Percentiles rank a stretch among this genome's conserved stretches.
Conservation (phyloP, 306 rosid genomes). For the Corylus americana region DNA sequence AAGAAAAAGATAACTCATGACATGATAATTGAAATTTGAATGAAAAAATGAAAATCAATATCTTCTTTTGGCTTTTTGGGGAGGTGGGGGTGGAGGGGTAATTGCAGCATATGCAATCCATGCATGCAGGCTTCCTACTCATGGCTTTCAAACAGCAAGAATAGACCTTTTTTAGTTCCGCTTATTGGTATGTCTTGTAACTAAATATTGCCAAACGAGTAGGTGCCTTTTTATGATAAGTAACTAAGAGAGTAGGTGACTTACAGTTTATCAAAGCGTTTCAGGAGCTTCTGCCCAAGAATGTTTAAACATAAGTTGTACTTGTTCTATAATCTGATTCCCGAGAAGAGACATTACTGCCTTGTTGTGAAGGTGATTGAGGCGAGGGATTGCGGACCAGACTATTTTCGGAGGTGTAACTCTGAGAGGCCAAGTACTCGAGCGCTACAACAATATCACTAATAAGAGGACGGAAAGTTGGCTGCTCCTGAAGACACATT, state of each 20-base stretch:
- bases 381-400: conserved; percentile 20
- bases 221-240: conserved; percentile 15
- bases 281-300: conserved; percentile 28
- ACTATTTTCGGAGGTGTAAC: conserved; percentile 22
- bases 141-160: neutral
- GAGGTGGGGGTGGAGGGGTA: neutral
- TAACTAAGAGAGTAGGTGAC: conserved; percentile 18
- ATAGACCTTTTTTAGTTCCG: neutral
- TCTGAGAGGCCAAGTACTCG: conserved; percentile 79
- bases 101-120: neutral
- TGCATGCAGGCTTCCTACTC: neutral
- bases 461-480: conserved; percentile 80
- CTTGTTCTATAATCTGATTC: conserved; percentile 40
- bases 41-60: neutral
- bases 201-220: neutral
- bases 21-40: neutral
- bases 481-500: conserved; percentile 96
- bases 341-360: conserved; percentile 21
- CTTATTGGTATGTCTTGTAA: neutral
- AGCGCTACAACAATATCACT: conserved; percentile 87
- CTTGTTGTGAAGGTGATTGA: conserved; percentile 35
- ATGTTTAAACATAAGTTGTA: conserved; percentile 37
- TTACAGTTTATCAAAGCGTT: conserved; percentile 34
- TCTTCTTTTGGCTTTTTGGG: neutral
- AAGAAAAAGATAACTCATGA: neutral